phyloP scores from a whole-genome alignment of 2,329 filamentous ascomycete species.

The Biscogniauxia sp. region DNA sequence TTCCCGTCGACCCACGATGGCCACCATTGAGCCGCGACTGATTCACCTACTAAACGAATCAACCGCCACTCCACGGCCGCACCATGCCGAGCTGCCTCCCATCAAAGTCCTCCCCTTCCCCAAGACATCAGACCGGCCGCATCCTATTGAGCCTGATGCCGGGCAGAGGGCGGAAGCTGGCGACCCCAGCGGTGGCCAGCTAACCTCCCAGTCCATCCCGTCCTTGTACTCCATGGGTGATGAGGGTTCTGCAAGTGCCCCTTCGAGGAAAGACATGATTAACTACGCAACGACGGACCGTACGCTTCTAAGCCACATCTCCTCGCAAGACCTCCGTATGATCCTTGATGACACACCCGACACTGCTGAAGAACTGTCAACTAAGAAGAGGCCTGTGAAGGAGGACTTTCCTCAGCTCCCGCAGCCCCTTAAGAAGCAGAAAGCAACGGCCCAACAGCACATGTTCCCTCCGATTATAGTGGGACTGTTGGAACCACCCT shows the following conservation, averaged over 20 bases:
- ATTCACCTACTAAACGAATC: slow-evolving; percentile 63
- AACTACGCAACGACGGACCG: slow-evolving; percentile 23
- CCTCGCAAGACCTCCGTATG: slow-evolving; percentile 44
- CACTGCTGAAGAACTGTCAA: slow-evolving; percentile 42
- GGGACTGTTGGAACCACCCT: slow-evolving; percentile 60
- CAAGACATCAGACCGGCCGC: slow-evolving; percentile 39
- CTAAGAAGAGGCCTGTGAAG: slow-evolving; percentile 57
- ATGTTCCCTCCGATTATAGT: slow-evolving; percentile 65
- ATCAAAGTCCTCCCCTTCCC: slow-evolving; percentile 48
- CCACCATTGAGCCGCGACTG: slow-evolving; percentile 65
- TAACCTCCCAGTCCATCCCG: slow-evolving; percentile 28
- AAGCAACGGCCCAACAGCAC: slow-evolving; percentile 51
- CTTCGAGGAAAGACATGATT: slow-evolving; percentile 24
- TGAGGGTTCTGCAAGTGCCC: slow-evolving; percentile 17
- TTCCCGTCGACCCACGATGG: slow-evolving; percentile 48
- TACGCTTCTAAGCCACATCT: slow-evolving; percentile 32
- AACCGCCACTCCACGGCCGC: slow-evolving; percentile 45
- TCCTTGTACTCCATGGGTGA: slow-evolving; percentile 28
- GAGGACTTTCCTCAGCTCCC: slow-evolving; percentile 64
- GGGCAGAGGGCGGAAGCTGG: slow-evolving; percentile 40
- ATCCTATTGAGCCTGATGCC: slow-evolving; percentile 51
- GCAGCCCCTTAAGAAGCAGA: slow-evolving; percentile 64
- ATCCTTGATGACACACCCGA: slow-evolving; percentile 46
- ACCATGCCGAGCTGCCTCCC: slow-evolving; percentile 52
- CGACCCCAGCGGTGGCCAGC: slow-evolving; percentile 26